Evolutionary conservation across 352 stramenopile genomes (phyloP).

Genomic region (Phytophthora fragariae): DNA sequence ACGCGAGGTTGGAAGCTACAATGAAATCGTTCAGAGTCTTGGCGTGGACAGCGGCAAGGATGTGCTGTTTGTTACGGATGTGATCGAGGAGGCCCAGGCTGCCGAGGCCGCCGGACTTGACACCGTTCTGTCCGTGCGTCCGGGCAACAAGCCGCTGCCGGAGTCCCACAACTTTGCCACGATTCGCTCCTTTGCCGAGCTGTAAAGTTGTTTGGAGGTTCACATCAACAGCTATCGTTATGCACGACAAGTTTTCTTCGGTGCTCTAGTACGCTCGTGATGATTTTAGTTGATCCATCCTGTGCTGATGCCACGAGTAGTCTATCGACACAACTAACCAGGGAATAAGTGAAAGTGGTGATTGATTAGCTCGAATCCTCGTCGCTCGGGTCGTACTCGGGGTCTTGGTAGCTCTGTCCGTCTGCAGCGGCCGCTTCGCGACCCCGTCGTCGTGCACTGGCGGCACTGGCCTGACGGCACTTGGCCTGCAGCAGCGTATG

Average conservation of each 20-base stretch:
- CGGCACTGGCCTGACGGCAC: constrained; percentile 58
- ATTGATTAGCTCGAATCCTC: constrained; percentile 72
- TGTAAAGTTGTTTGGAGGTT: constrained; percentile 37
- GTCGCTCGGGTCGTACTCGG: constrained; percentile 83
- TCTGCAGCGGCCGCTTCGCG: constrained; percentile 38
- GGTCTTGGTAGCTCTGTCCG: constrained; percentile 63
- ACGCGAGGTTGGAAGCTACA: constrained; percentile 73
- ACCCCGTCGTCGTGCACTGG: constrained; percentile 45
- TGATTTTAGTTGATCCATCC: constrained; percentile 8
- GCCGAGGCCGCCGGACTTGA: constrained; percentile 72
- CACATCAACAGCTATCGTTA: not conserved
- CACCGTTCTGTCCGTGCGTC: constrained; percentile 81
- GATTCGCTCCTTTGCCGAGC: constrained; percentile 70
- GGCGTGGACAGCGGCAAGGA: constrained; percentile 81
- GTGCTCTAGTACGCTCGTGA: constrained; percentile 8
- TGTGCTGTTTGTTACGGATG: constrained; percentile 91
- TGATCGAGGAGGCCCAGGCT: constrained; percentile 87
- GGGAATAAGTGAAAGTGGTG: constrained; percentile 21
- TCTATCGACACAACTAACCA: constrained; percentile 15
- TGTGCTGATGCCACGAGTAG: constrained; percentile 12
- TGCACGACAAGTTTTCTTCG: constrained; percentile 1
- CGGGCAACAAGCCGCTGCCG: constrained; percentile 85
- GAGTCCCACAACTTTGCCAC: constrained; percentile 58
- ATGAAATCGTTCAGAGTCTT: constrained; percentile 84
- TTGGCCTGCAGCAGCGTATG: constrained; percentile 84